phyloP scores from a whole-genome alignment of 2,329 filamentous ascomycete genomes.

The Ascosphaera pollenicola region DNA sequence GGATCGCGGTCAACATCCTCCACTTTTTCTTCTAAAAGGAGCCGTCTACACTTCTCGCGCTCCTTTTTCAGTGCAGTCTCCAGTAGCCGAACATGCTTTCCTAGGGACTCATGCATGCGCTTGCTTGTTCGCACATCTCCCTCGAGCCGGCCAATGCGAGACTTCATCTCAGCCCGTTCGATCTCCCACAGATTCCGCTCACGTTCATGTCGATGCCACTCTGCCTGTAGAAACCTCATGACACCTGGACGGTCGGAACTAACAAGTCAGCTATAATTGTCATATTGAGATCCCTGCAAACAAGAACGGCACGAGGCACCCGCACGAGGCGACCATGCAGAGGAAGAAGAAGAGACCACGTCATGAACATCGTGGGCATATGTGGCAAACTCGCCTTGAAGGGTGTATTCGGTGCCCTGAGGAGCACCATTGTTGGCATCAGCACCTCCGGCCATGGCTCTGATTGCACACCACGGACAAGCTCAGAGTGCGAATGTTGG shows the following conservation, averaged over 20 bases:
- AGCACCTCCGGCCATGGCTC: conserved; percentile 14
- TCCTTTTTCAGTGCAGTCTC: conserved; percentile 76
- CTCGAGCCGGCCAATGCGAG: conserved; percentile 82
- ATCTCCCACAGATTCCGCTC: conserved; percentile 98
- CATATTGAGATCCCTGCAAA: too few species aligned
- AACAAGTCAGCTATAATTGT: conserved; percentile 8
- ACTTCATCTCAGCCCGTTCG: conserved; percentile 97
- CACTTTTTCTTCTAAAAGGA: conserved; percentile 28
- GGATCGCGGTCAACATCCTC: conserved; percentile 22
- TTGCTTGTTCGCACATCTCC: conserved; percentile 73
- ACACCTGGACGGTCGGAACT: conserved; percentile 38
- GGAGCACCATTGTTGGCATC: conserved; percentile 22
- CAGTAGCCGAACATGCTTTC: conserved; percentile 74
- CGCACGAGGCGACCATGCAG: too few species aligned
- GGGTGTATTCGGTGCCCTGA: conserved; percentile 47
- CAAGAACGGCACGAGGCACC: too few species aligned
- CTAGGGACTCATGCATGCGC: conserved; percentile 68
- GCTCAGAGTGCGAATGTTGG: too few species aligned
- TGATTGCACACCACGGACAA: too few species aligned
- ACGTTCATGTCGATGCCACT: conserved; percentile 97
- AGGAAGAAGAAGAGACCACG: conserved; percentile 1
- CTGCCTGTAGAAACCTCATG: conserved; percentile 97
- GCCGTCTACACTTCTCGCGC: conserved; percentile 41
- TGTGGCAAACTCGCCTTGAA: conserved; percentile 34
- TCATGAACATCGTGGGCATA: conserved; percentile 1